Evolutionary conservation across 2,329 filamentous ascomycete species (phyloP).

Genomic region (Albifimbria verrucaria): DNA sequence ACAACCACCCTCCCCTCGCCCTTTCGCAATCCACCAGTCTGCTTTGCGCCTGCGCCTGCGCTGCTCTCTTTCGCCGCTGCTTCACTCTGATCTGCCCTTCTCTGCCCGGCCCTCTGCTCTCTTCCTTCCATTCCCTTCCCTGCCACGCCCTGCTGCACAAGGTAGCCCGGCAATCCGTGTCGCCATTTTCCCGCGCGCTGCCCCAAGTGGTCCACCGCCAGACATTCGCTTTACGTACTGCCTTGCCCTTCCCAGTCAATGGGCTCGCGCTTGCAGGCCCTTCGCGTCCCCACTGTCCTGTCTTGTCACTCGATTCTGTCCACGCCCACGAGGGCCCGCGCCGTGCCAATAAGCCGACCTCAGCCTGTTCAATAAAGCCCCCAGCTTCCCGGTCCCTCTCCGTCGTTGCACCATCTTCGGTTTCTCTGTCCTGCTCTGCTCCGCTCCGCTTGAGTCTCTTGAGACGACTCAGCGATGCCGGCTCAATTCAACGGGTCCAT

Average conservation of each 20-base stretch:
- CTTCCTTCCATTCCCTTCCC: not conserved
- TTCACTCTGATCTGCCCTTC: not conserved
- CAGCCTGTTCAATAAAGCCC: not conserved
- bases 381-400: not conserved
- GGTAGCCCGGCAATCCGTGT: not conserved
- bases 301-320: constrained; percentile 1
- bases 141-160: not conserved
- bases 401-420: not conserved
- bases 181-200: not conserved
- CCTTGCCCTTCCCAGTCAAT: constrained; percentile 8
- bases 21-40: not conserved
- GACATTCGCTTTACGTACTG: constrained; percentile 34
- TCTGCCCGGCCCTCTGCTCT: not conserved
- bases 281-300: not conserved
- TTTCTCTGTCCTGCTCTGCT: not conserved
- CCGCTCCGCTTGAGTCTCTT: not conserved
- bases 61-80: not conserved
- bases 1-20: not conserved
- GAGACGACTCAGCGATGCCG: constrained; percentile 26
- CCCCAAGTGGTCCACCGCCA: constrained; percentile 23
- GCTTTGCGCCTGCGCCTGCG: not conserved
- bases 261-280: not conserved
- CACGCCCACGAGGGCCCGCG: constrained; percentile 5
- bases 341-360: not conserved
- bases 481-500: constrained; percentile 36